Percentiles rank a stretch among this genome's conserved stretches.
These are phyloP conservation scores for Protostelium mycophagum DNA, from an alignment of 78 protist genomes.

Conservation along the genomic window DNA sequence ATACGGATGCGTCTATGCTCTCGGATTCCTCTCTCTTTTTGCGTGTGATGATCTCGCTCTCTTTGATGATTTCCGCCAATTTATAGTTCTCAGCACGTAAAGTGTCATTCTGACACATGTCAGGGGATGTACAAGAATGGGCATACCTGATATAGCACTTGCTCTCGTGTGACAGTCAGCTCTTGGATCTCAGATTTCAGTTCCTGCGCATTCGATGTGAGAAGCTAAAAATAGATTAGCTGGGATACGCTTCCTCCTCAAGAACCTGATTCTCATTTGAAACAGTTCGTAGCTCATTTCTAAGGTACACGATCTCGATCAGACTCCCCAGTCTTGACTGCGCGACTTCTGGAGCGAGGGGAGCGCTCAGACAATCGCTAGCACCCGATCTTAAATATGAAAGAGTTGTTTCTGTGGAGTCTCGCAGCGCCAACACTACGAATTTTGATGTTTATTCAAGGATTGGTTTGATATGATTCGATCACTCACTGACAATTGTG, in stretches of 20 bases:
- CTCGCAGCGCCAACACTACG: not conserved
- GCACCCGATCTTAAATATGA: not conserved
- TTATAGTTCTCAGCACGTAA: not conserved
- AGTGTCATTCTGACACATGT: not conserved
- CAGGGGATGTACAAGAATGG: no score
- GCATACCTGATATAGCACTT: not conserved
- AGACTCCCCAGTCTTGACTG: not conserved
- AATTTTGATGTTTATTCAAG: not conserved
- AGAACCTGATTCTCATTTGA: not conserved
- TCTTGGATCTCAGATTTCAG: not conserved
- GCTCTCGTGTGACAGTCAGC: not conserved
- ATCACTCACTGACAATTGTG: not conserved
- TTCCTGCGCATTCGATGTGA: not conserved
- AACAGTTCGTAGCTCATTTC: not conserved
- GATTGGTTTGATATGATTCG: not conserved
- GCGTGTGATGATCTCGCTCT: not conserved
- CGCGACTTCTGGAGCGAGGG: not conserved
- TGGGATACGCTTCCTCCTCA: not conserved
- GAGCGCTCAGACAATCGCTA: not conserved
- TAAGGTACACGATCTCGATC: not conserved
- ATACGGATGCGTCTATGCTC: not conserved
- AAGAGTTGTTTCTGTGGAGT: not conserved
- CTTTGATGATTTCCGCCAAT: not conserved
- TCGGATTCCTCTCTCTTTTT: not conserved
- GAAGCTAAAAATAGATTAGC: no score